Evolutionary conservation across 768 basidiomycete genomes (phyloP).

Genomic region (Steccherinum ochraceum): DNA sequence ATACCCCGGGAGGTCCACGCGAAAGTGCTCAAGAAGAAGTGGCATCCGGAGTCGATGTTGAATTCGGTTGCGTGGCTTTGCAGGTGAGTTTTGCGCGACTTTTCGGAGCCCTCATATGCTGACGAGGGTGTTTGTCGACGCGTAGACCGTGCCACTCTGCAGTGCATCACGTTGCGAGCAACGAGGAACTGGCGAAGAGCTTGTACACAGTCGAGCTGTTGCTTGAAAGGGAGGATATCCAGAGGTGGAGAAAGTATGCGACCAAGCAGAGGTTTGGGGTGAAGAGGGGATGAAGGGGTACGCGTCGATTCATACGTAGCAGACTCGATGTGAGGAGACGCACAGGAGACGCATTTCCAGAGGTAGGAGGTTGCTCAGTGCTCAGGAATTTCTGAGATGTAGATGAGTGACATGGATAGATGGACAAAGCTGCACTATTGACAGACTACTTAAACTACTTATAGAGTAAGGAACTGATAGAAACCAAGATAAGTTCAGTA

Average conservation of each 20-base stretch:
- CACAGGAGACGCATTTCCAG: too few relatives aligned
- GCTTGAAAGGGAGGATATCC: constrained; percentile 46
- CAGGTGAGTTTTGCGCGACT: constrained; percentile 21
- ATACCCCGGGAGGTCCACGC: constrained; percentile 48
- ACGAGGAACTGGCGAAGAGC: constrained; percentile 43
- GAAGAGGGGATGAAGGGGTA: constrained; percentile 15
- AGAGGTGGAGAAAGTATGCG: constrained; percentile 50
- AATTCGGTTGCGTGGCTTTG: constrained; percentile 60
- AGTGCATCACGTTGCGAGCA: constrained; percentile 43
- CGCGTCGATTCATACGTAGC: too few relatives aligned
- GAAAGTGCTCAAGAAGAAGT: constrained; percentile 50
- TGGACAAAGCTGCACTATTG: too few relatives aligned
- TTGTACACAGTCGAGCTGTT: constrained; percentile 47
- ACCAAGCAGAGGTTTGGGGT: constrained; percentile 30
- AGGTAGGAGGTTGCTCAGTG: too few relatives aligned
- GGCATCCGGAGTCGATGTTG: constrained; percentile 47
- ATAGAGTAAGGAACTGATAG: too few relatives aligned
- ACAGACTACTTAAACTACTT: too few relatives aligned
- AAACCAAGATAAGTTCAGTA: too few relatives aligned
- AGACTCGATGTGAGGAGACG: not conserved
- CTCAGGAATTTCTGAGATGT: not conserved
- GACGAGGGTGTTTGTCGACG: not conserved
- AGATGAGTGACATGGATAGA: not conserved
- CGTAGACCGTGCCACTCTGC: constrained; percentile 44
- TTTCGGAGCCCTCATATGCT: too few relatives aligned